Evolutionary conservation across 768 basidiomycete genomes (phyloP).

Genomic region (Boletus rubroflammeus): DNA sequence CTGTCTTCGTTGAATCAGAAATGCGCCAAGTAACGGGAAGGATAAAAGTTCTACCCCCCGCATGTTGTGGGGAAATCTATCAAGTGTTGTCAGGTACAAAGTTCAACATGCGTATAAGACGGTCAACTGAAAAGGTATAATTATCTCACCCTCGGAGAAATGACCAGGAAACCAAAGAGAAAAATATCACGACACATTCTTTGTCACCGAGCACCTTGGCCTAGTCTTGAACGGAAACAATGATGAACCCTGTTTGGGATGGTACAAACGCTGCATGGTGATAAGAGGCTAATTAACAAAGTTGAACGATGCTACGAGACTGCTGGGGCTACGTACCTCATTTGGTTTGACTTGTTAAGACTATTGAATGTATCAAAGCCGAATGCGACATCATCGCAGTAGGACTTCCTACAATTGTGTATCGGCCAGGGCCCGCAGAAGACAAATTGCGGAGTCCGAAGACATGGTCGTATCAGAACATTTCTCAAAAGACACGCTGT

Average conservation of each 20-base stretch:
- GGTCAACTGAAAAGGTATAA: neutral
- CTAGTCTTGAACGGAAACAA: neutral
- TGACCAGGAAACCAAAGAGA: neutral
- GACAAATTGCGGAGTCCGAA: neutral
- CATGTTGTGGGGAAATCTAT: neutral
- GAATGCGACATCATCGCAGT: neutral
- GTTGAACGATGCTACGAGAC: neutral
- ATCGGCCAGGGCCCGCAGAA: neutral
- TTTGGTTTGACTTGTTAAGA: no score
- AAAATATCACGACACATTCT: neutral
- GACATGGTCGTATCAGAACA: neutral
- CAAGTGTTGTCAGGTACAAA: conserved; percentile 4
- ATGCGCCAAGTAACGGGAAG: neutral
- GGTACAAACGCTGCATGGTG: neutral
- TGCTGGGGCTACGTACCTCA: neutral
- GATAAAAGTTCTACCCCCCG: neutral
- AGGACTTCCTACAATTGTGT: neutral
- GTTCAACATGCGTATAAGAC: neutral
- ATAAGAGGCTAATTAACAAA: neutral
- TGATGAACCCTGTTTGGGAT: neutral
- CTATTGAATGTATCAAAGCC: neutral
- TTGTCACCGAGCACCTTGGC: neutral
- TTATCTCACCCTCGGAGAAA: conserved; percentile 1
- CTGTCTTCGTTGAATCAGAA: neutral
- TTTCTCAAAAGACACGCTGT: neutral